Base-by-base conservation (phyloP, 441 rosid genomes). In the Capsella rubella region DNA sequence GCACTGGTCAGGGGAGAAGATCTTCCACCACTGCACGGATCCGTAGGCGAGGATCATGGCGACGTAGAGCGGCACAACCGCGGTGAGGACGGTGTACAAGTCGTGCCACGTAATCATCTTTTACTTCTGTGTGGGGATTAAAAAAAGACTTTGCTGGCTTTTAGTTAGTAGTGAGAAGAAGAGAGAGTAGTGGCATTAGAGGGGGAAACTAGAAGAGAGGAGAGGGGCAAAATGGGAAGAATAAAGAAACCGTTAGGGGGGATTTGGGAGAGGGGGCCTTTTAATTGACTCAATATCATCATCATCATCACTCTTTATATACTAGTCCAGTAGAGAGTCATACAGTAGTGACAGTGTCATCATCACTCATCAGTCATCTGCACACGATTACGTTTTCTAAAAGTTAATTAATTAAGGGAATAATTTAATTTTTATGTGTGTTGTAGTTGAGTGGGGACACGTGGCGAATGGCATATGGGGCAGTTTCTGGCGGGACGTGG, bases 1-100 rank as follows among this genome's bases (percentile, higher is more conserved):
- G 78, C 93, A 88, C 51, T 88, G 93, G 64, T 87, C 93, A 0
- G 93, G 88, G 1, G 90, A 73, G 78, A 88, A 88, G 18, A 88
- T 85, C 53, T 83, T 85, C 89, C 90, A 87, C 93, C 93, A 88
- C 43, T 86, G 87, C 5, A 88, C 90, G 15, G 93, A 88, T 13
- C 89, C 93, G 66, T 85, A 88, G 3, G 90, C 93, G 10, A 87
- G 80, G 49, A 88, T 83, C 93, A 88, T 88, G 29, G 93, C 93
- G 34, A 87, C 90, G 72, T 88, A 88, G 1, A 88, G 82, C 0
- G 93, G 93, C 4, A 86, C 73, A 69, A 88, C 84, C 42, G 93
- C 90, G 50, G 88, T 79, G 57, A 88, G 74, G 47, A 88, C 90
- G 34, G 81, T 76, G 86, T 88, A 88, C 8, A 88, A 78, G 49